Evolutionary conservation across 2,329 filamentous ascomycete species (phyloP).

Genomic region (Cercospora zeae-maydis): DNA sequence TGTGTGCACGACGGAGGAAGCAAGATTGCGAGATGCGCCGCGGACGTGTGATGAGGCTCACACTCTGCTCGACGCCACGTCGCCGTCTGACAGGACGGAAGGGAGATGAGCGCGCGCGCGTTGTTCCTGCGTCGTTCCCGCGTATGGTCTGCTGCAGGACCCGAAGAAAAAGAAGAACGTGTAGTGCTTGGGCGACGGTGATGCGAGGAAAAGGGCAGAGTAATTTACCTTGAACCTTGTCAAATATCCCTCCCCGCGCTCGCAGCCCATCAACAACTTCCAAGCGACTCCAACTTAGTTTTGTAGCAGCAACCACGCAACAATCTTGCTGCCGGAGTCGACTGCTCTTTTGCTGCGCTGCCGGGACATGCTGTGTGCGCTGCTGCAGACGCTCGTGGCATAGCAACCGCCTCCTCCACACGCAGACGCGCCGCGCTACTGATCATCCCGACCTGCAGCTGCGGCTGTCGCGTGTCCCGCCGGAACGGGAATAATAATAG

Average conservation of each 20-base stretch:
- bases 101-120: neutral
- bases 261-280: neutral
- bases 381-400: neutral
- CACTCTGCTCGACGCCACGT: neutral
- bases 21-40: neutral
- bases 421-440: neutral
- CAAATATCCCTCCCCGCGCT: constrained; percentile 3
- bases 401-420: neutral
- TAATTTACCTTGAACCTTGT: constrained; percentile 12
- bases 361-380: neutral
- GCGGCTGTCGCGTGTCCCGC: neutral
- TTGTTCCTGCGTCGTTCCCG: neutral
- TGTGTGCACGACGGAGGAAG: neutral
- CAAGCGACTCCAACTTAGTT: too few species aligned
- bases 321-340: neutral
- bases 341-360: neutral
- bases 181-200: neutral
- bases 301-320: neutral
- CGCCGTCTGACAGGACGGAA: neutral
- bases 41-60: neutral
- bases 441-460: neutral
- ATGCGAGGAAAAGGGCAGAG: constrained; percentile 2
- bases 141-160: neutral
- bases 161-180: neutral
- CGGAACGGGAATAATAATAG: neutral